Conservation (phyloP, 179 eudicot species). For the Vitellaria paradoxa region DNA sequence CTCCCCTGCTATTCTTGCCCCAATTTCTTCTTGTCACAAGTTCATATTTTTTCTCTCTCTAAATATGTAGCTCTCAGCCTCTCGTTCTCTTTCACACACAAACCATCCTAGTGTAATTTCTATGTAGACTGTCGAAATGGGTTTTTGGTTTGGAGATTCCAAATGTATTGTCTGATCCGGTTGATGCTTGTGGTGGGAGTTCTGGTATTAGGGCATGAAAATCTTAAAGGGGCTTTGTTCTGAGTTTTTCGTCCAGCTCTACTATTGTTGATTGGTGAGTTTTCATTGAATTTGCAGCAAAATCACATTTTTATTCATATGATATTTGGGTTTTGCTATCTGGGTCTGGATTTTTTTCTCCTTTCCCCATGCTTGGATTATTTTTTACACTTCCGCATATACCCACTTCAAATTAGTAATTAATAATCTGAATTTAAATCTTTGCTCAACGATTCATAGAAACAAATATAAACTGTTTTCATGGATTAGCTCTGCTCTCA, state of each 20-base stretch:
- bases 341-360: too few relatives aligned
- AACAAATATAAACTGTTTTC: too few relatives aligned
- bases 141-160: conserved; percentile 3
- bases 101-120: too few relatives aligned
- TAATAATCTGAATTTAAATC: background rate
- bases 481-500: too few relatives aligned
- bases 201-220: conserved; percentile 17
- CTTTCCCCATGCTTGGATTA: background rate
- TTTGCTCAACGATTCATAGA: too few relatives aligned
- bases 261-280: background rate
- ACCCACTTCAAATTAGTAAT: background rate
- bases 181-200: background rate
- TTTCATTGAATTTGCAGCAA: too few relatives aligned
- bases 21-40: too few relatives aligned
- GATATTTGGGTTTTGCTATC: too few relatives aligned
- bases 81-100: conserved; percentile 1
- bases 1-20: too few relatives aligned
- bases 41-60: conserved; percentile 3
- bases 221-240: background rate
- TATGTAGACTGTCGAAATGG: background rate
- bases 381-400: background rate
- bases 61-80: background rate
- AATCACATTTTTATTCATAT: too few relatives aligned
- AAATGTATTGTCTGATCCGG: conserved; percentile 15
- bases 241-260: too few relatives aligned